A percentile compares a stretch with the other conserved stretches of the same genome.
Conservation (phyloP, 176 grass and related monocot genomes). For the Puya raimondii region DNA sequence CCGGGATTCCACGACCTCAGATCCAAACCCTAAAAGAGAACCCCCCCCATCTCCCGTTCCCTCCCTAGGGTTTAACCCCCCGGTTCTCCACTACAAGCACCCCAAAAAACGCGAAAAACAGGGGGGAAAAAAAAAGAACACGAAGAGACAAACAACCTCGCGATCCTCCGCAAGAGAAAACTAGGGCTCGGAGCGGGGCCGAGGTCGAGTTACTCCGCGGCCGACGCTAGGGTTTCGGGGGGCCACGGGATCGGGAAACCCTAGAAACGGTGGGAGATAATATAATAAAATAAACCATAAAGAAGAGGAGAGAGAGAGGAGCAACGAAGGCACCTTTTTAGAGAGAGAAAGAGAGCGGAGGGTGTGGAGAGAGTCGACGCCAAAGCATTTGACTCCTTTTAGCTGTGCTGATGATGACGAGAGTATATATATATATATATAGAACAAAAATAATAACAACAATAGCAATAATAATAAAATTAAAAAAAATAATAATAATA, state of each 20-base stretch:
- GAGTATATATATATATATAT: conserved; percentile 8
- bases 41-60: not conserved
- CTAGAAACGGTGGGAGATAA: conserved; percentile 9
- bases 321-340: conserved; percentile 9
- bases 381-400: conserved; percentile 30
- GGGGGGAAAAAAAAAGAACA: not conserved
- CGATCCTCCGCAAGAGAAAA: not conserved
- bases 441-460: not conserved
- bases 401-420: conserved; percentile 15
- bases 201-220: conserved; percentile 2
- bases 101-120: not conserved
- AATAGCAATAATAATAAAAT: not conserved
- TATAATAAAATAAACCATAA: conserved; percentile 1
- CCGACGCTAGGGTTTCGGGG: conserved; percentile 26
- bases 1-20: conserved; percentile 11
- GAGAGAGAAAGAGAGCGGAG: not conserved
- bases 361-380: not conserved
- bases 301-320: not conserved
- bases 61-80: conserved; percentile 16
- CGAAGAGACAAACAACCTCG: not conserved
- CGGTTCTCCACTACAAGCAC: conserved; percentile 4
- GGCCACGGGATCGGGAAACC: conserved; percentile 27
- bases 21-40: conserved; percentile 7
- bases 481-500: too few species aligned
- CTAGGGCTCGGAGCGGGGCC: not conserved